Evolutionary conservation across 352 stramenopile species (phyloP).

Genomic region (Globisporangium recalcitrans): DNA sequence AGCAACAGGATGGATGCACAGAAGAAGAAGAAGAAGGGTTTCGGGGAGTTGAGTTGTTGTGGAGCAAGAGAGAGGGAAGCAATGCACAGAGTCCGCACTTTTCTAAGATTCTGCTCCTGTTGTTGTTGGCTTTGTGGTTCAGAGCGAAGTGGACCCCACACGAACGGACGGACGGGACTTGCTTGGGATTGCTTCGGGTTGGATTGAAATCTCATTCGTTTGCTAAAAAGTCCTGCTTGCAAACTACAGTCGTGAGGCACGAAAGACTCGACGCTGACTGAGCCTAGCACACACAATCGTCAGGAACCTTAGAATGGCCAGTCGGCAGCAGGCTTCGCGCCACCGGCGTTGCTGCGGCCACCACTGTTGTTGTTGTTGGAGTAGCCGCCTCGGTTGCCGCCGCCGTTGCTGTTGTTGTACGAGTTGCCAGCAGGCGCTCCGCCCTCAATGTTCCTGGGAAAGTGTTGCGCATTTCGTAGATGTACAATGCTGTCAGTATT

Average conservation of each 20-base stretch:
- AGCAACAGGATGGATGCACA: background rate
- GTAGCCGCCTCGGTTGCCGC: slow-evolving; percentile 27
- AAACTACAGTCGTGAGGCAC: too few species aligned
- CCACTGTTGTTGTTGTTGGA: slow-evolving; percentile 23
- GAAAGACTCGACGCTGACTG: too few species aligned
- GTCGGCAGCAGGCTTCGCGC: slow-evolving; percentile 46
- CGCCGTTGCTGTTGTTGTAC: slow-evolving; percentile 21
- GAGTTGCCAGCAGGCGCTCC: slow-evolving; percentile 21
- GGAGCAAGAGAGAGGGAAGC: background rate
- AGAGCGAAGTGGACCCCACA: background rate
- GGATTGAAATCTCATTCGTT: background rate
- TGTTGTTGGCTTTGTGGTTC: background rate
- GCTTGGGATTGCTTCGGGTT: background rate
- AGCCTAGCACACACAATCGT: too few species aligned
- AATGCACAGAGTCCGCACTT: background rate
- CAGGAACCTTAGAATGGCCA: slow-evolving; percentile 75
- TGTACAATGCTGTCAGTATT: background rate
- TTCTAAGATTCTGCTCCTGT: background rate
- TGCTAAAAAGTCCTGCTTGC: background rate
- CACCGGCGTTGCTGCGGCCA: slow-evolving; percentile 15
- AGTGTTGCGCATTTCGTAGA: too few species aligned
- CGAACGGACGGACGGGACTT: background rate
- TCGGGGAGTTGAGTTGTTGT: background rate
- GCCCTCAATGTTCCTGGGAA: slow-evolving; percentile 42
- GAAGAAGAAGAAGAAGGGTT: background rate